Evolutionary conservation across 78 protist genomes (phyloP).

Genomic region (Anaeramoeba ignava): DNA sequence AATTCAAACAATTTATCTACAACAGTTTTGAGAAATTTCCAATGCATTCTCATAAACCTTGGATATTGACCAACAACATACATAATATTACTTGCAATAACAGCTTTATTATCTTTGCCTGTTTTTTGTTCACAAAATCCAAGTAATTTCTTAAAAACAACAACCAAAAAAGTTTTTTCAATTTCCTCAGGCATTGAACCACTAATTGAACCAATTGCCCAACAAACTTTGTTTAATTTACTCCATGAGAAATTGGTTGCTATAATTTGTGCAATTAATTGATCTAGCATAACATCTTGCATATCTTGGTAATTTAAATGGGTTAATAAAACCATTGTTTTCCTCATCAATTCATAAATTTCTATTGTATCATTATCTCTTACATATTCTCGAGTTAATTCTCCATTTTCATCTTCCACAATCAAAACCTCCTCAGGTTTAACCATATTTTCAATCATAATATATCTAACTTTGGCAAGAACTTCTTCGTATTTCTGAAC

Average conservation of each 20-base stretch:
- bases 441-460: constrained; percentile 81
- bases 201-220: constrained; percentile 97
- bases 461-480: constrained; percentile 57
- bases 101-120: constrained; percentile 96
- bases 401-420: constrained; percentile 87
- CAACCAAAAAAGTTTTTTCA: constrained; percentile 93
- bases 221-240: constrained; percentile 84
- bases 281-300: constrained; percentile 66
- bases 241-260: constrained; percentile 45
- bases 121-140: constrained; percentile 68
- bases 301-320: constrained; percentile 83
- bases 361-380: constrained; percentile 63
- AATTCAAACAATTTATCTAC: constrained; percentile 93
- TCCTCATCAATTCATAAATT: constrained; percentile 63
- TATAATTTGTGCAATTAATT: constrained; percentile 27
- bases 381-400: constrained; percentile 72
- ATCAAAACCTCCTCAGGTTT: constrained; percentile 96
- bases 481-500: constrained; percentile 32
- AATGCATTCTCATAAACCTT: constrained; percentile 79
- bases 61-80: constrained; percentile 99
- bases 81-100: constrained; percentile 96
- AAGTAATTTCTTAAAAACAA: constrained; percentile 86
- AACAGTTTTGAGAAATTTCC: constrained; percentile 96
- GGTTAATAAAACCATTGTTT: constrained; percentile 60
- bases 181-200: constrained; percentile 75